phyloP scores from a whole-genome alignment of 768 basidiomycete genomes.

The Dendrothele bispora region DNA sequence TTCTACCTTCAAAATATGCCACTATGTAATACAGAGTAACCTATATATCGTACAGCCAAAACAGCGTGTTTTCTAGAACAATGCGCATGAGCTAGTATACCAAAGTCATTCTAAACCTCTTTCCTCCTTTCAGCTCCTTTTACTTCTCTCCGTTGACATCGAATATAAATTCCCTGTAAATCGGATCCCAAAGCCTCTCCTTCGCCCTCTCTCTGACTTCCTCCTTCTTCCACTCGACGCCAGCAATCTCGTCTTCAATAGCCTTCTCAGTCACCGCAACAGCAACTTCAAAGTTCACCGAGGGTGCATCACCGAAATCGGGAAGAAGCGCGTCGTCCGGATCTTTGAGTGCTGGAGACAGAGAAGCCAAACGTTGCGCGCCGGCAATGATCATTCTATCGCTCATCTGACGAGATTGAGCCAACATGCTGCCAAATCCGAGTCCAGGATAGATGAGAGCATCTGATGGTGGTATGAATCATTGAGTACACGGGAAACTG shows the following conservation, averaged over 20 bases:
- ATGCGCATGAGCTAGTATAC: too few species aligned
- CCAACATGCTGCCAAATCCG: constrained; percentile 76
- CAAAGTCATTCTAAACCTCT: too few species aligned
- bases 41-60: too few species aligned
- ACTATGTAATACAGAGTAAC: too few species aligned
- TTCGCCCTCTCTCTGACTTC: constrained; percentile 54
- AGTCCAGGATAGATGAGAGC: constrained; percentile 85
- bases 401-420: constrained; percentile 61
- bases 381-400: constrained; percentile 91
- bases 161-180: constrained; percentile 65
- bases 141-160: constrained; percentile 51
- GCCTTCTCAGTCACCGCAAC: constrained; percentile 81
- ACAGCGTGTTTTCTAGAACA: too few species aligned
- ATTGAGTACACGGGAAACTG: not conserved
- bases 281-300: constrained; percentile 78
- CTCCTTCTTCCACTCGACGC: constrained; percentile 56
- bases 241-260: constrained; percentile 66
- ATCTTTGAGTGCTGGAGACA: constrained; percentile 74
- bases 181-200: constrained; percentile 60
- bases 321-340: constrained; percentile 74
- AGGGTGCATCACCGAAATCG: constrained; percentile 71
- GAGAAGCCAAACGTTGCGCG: constrained; percentile 67
- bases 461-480: constrained; percentile 35
- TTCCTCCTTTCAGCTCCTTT: constrained; percentile 2
- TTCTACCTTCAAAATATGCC: too few species aligned